Percentiles rank a stretch among this genome's conserved stretches.
These are phyloP conservation scores for Saccharomycopsis vini DNA, from an alignment of 805 yeast species.

Conservation along the genomic window DNA sequence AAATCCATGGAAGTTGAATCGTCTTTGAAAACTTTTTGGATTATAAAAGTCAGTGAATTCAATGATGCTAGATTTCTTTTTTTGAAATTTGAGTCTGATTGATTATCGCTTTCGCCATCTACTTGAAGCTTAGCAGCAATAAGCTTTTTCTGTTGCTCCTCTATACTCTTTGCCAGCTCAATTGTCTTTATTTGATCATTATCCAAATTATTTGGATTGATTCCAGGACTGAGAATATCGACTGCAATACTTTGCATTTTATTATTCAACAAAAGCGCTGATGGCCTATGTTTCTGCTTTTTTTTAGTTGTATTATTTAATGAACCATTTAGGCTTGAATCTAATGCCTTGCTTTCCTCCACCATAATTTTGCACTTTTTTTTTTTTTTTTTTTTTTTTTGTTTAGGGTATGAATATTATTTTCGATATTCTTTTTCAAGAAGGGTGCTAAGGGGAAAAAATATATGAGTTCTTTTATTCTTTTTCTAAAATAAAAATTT, in stretches of 20 bases:
- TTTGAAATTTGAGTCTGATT: neutral
- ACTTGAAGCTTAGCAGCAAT: constrained; percentile 13
- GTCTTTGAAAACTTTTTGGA: constrained; percentile 15
- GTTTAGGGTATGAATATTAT: no score
- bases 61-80: constrained; percentile 8
- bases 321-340: no score
- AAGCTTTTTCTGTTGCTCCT: constrained; percentile 16
- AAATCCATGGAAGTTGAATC: constrained; percentile 6
- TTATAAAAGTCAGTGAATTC: constrained; percentile 15
- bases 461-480: no score
- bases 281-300: constrained; percentile 17
- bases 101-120: neutral
- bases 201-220: constrained; percentile 8
- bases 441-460: no score
- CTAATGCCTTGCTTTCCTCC: no score
- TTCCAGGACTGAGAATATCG: constrained; percentile 18
- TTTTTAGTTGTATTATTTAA: no score
- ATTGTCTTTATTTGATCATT: constrained; percentile 13
- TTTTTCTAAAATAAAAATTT: no score
- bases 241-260: constrained; percentile 18
- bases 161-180: constrained; percentile 15
- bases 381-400: no score
- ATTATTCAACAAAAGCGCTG: constrained; percentile 15
- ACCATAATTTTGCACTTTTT: no score
- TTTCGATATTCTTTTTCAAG: no score